Conservation (phyloP, 78 protist species). For the Emiliania huxleyi region DNA sequence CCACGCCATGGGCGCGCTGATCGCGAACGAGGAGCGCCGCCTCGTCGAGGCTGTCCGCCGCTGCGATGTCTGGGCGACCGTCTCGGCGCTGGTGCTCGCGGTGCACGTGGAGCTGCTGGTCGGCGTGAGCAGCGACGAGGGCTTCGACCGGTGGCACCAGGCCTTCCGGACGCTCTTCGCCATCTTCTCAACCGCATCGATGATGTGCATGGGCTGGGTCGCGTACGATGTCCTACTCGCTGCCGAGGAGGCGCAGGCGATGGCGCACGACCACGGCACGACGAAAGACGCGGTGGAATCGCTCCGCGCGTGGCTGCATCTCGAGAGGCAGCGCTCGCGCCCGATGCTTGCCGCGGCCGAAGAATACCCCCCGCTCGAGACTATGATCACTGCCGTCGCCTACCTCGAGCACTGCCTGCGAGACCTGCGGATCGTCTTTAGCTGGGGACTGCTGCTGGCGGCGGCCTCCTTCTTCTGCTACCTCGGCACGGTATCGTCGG, state of each 20-base stretch:
- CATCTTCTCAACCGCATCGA: background rate
- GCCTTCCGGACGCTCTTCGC: background rate
- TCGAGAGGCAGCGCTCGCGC: background rate
- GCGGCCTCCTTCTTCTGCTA: background rate
- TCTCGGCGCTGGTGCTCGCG: background rate
- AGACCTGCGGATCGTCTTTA: background rate
- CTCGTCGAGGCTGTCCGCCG: background rate
- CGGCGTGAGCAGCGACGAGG: background rate
- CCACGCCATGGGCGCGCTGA: background rate
- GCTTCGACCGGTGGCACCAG: background rate
- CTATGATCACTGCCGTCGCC: background rate
- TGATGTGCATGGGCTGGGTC: background rate
- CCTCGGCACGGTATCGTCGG: background rate
- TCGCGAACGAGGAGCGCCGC: background rate
- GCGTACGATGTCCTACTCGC: background rate
- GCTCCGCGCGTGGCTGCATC: background rate
- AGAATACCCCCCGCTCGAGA: background rate
- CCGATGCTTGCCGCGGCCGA: background rate
- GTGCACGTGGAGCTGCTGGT: background rate
- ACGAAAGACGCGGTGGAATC: too few species aligned
- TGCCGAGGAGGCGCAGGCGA: background rate
- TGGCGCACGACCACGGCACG: background rate
- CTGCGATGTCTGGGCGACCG: background rate
- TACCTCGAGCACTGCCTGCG: background rate
- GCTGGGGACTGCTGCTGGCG: background rate